Evolutionary conservation across 306 rosid genomes (phyloP).

Genomic region (Rosa multiflora): DNA sequence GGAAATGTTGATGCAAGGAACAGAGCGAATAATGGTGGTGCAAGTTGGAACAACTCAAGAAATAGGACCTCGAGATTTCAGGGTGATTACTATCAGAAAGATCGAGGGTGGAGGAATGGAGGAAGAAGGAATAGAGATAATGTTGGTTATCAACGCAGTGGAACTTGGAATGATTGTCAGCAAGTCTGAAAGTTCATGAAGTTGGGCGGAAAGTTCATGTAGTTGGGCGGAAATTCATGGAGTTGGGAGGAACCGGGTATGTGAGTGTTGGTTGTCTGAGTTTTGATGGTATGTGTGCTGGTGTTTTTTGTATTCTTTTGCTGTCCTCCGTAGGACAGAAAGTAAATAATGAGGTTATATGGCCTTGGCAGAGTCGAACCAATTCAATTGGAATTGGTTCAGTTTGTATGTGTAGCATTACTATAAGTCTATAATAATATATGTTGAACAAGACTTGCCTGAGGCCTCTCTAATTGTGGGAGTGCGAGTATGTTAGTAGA

Average conservation of each 20-base stretch:
- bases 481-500: background rate
- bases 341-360: background rate
- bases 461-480: background rate
- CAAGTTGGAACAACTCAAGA: constrained; percentile 30
- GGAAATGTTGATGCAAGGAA: constrained; percentile 35
- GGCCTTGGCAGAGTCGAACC: background rate
- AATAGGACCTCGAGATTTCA: constrained; percentile 36
- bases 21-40: constrained; percentile 34
- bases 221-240: constrained; percentile 31
- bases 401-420: constrained; percentile 4
- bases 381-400: constrained; percentile 7
- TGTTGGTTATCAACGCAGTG: constrained; percentile 35
- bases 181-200: constrained; percentile 28
- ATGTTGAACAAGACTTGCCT: too few relatives aligned
- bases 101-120: constrained; percentile 43
- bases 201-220: constrained; percentile 29
- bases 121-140: constrained; percentile 48
- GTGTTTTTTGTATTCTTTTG: constrained; percentile 7
- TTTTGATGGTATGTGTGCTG: background rate
- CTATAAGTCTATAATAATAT: background rate
- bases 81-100: constrained; percentile 38
- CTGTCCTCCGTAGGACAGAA: background rate
- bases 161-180: constrained; percentile 15
- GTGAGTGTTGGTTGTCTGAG: background rate
- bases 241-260: constrained; percentile 33